Conservation (phyloP, 108 stramenopile species). For the Aurantiochytrium sp. region DNA sequence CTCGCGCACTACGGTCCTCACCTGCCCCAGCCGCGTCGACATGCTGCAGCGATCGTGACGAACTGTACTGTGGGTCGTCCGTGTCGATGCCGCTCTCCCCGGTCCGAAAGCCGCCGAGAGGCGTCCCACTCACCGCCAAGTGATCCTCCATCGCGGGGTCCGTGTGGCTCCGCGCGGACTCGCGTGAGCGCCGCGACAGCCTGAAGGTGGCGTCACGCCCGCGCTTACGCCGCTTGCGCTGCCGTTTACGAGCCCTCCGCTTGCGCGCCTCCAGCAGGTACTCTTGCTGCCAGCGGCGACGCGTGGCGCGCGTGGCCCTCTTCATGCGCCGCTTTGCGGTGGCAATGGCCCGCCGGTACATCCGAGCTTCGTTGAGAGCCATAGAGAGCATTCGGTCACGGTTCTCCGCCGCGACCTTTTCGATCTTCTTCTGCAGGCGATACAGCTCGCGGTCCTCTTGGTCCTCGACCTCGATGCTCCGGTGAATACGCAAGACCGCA, state of each 20-base stretch:
- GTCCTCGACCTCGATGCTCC: slow-evolving; percentile 74
- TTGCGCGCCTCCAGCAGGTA: not conserved
- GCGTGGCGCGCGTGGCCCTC: not conserved
- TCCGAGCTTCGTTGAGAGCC: not conserved
- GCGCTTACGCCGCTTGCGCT: not conserved
- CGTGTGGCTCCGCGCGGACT: not conserved
- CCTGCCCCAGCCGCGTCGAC: too few species aligned
- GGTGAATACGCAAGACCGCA: slow-evolving; percentile 68
- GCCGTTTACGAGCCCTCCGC: not conserved
- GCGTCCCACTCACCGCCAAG: not conserved
- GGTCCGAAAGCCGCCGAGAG: not conserved
- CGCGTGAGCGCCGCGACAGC: not conserved
- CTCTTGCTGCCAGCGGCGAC: not conserved
- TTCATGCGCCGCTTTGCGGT: slow-evolving; percentile 7
- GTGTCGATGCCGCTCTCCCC: not conserved
- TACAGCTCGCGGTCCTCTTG: slow-evolving; percentile 75
- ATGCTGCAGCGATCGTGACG: not conserved
- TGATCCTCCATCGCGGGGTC: not conserved
- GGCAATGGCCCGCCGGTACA: not conserved
- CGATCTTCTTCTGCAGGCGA: slow-evolving; percentile 69
- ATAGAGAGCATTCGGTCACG: not conserved
- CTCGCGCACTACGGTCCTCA: too few species aligned
- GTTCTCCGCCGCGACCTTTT: slow-evolving; percentile 49
- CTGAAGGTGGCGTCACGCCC: not conserved
- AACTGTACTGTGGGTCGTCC: not conserved